Evolutionary conservation across 75 land plant species (phyloP).

Genomic region (Pinus tabuliformis): DNA sequence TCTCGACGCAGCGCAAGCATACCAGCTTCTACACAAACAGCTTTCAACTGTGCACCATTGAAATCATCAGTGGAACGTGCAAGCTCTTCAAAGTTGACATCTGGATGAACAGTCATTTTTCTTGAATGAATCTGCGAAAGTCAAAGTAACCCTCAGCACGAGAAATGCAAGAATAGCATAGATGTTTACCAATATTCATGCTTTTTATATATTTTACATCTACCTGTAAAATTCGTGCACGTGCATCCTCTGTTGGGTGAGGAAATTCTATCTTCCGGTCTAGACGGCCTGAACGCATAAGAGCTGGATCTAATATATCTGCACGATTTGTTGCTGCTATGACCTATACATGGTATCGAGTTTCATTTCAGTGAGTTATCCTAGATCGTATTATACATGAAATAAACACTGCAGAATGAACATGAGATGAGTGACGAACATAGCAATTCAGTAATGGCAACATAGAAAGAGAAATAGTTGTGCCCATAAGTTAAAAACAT

Average conservation of each 20-base stretch:
- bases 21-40: constrained; percentile 98
- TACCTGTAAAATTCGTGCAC: constrained; percentile 97
- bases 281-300: constrained; percentile 95
- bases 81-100: constrained; percentile 98
- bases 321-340: constrained; percentile 99
- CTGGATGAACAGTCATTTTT: constrained; percentile 91
- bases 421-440: neutral
- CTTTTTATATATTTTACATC: neutral
- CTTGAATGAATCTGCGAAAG: constrained; percentile 87
- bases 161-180: neutral
- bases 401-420: neutral
- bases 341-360: constrained; percentile 44
- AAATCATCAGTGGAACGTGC: constrained; percentile 99
- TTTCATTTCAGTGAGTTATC: neutral
- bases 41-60: constrained; percentile 97
- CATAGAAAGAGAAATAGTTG: neutral
- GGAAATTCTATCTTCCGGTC: constrained; percentile 98
- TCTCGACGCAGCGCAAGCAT: constrained; percentile 97
- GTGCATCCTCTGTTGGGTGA: constrained; percentile 95
- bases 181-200: neutral
- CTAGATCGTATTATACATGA: neutral
- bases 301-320: constrained; percentile 96
- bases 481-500: neutral
- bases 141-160: constrained; percentile 1
- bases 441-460: neutral